A percentile compares a stretch with the other conserved stretches of the same genome.
Conservation (phyloP, 2,329 filamentous ascomycete genomes). For the Xylariaceae sp. region DNA sequence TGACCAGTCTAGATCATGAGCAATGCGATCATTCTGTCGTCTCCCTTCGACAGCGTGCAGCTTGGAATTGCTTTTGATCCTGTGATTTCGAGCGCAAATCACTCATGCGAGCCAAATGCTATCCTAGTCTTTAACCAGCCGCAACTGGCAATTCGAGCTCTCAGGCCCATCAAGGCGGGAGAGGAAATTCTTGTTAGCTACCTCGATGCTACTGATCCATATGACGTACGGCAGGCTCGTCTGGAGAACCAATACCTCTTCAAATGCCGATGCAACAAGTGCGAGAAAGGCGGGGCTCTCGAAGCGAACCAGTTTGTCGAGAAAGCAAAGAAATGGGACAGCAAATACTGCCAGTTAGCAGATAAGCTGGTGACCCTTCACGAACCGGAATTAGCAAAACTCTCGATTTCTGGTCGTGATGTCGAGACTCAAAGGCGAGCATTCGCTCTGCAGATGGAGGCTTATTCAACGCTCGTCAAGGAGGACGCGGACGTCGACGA, state of each 20-base stretch:
- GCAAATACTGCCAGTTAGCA: conserved; percentile 18
- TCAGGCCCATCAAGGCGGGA: conserved; percentile 41
- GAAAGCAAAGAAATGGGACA: conserved; percentile 20
- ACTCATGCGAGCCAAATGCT: conserved; percentile 48
- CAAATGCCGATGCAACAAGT: conserved; percentile 44
- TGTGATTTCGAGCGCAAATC: conserved; percentile 36
- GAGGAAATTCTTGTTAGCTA: conserved; percentile 48
- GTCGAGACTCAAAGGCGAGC: conserved; percentile 19
- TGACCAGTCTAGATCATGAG: conserved; percentile 22
- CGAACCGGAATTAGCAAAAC: conserved; percentile 13
- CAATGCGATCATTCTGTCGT: conserved; percentile 20
- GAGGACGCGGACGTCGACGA: conserved; percentile 16
- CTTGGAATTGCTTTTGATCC: conserved; percentile 27
- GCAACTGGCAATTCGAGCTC: conserved; percentile 37
- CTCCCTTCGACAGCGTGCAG: conserved; percentile 21
- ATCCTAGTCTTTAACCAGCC: conserved; percentile 44
- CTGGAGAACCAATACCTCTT: conserved; percentile 44
- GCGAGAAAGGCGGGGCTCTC: conserved; percentile 35
- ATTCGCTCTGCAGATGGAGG: conserved; percentile 26
- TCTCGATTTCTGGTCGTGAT: conserved; percentile 10
- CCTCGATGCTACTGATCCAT: conserved; percentile 42
- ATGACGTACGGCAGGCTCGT: conserved; percentile 39
- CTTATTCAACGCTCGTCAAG: conserved; percentile 21
- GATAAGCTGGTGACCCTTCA: conserved; percentile 20
- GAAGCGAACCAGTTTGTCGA: conserved; percentile 38